Percentiles rank a stretch among this genome's conserved stretches.
phyloP scores from a whole-genome alignment of 108 stramenopile genomes.

The Discostella pseudostelligera region DNA sequence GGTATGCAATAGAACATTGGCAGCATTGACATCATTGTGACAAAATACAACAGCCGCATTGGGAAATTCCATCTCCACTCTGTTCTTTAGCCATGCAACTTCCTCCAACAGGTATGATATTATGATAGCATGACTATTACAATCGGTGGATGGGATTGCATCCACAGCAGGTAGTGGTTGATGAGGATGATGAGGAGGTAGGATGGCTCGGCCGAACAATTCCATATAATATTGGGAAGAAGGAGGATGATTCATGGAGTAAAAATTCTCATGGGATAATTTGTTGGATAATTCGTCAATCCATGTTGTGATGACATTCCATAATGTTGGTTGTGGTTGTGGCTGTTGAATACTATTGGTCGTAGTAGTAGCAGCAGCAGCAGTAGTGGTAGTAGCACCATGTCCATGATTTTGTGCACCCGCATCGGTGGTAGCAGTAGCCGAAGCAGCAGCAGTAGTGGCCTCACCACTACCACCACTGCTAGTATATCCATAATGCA shows the following conservation, averaged over 20 bases:
- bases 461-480: too few relatives aligned
- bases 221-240: too few relatives aligned
- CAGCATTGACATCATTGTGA: constrained; percentile 87
- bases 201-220: constrained; percentile 9
- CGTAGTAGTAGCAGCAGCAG: background rate
- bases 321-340: constrained; percentile 37
- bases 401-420: constrained; percentile 34
- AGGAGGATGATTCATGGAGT: too few relatives aligned
- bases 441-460: background rate
- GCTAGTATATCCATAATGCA: constrained; percentile 63
- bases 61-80: constrained; percentile 16
- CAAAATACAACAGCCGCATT: constrained; percentile 64
- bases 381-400: constrained; percentile 12
- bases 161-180: constrained; percentile 1
- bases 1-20: constrained; percentile 61
- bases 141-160: background rate
- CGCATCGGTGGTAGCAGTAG: background rate
- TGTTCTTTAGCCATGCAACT: constrained; percentile 51
- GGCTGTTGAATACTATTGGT: background rate
- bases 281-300: constrained; percentile 41
- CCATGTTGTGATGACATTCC: constrained; percentile 53
- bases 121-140: constrained; percentile 19
- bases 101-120: constrained; percentile 37
- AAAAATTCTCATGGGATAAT: constrained; percentile 11
- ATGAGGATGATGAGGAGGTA: constrained; percentile 1